phyloP scores from a whole-genome alignment of 202 grass and related monocot genomes.

The Elaeis oleifera region DNA sequence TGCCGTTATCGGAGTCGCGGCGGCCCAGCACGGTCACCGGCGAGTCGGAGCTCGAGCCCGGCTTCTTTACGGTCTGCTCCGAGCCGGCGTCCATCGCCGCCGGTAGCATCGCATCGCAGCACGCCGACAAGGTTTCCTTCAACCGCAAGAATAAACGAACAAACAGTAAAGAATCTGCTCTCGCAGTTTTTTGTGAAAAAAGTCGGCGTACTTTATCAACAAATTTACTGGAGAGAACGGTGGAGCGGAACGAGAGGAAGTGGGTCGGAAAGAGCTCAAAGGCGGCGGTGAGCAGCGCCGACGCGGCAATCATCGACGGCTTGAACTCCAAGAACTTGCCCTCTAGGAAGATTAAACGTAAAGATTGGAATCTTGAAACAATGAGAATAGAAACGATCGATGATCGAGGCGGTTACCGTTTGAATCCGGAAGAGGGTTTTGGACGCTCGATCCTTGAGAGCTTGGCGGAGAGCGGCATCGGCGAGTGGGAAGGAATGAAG shows the following conservation, averaged over 20 bases:
- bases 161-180: too few relatives aligned
- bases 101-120: background rate
- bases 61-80: too few relatives aligned
- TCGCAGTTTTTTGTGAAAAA: too few relatives aligned
- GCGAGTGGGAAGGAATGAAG: background rate
- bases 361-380: background rate
- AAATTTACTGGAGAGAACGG: background rate
- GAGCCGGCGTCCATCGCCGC: background rate
- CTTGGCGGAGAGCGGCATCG: background rate
- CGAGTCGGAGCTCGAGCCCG: background rate
- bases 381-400: background rate
- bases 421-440: background rate
- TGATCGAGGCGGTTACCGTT: background rate
- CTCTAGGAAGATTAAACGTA: background rate
- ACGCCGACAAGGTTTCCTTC: slow-evolving; percentile 1
- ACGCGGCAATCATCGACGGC: slow-evolving; percentile 6
- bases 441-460: slow-evolving; percentile 2
- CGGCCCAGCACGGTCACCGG: background rate
- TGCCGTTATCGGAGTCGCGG: background rate
- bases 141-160: background rate
- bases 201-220: background rate
- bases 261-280: slow-evolving; percentile 15
- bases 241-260: slow-evolving; percentile 3
- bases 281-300: slow-evolving; percentile 10
- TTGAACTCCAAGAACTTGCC: slow-evolving; percentile 10